Evolutionary conservation across 345 rosid species (phyloP), one percentile per base, ranked within the genome.

Genomic region (Hirschfeldia incana): DNA sequence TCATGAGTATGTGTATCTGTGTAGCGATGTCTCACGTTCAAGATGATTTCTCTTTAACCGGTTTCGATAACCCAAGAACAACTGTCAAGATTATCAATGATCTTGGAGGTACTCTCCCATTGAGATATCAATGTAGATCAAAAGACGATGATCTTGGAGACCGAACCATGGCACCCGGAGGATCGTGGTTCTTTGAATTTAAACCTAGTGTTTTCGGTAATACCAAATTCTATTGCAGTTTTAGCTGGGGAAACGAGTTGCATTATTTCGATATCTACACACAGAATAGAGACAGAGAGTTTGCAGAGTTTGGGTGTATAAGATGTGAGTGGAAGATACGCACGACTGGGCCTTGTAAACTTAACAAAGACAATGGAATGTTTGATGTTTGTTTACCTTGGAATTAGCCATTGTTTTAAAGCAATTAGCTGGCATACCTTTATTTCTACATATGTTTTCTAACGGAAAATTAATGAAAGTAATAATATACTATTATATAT

Each of bases 321-420:
- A 26, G 64, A 27, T 59, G 64, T 49, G 55, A 49, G 55, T 49
- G 55, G 55, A 49, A 49, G 55, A 49, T 49, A 49, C 17, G 6
- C 55, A 49, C 4, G 33, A 10, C 12, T 2, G 76, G 76, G 32
- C 16, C 59, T 61, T 73, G 76, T 67, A 73, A 73, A 42, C 4
- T 44, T 29, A 73, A 73, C 42, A 73, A 73, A 44, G 0, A 61
- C 12, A 73, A 36, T 62, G 12, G 8, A 1, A 9, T 42, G 68
- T 73, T 61, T 62, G 76, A 73, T 73, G 44, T 42, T 62, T 73
- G 76, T 61, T 2, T n/a, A 15, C 44, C 12, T 42, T 73, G 76
- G 76, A 73, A 61, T 28, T 62, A 33, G 13, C 4, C 11, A 62
- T 62, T 62, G 32, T 27, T 26, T 46, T 0, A 46, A 46, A 12